These are phyloP conservation scores for Linderina pennispora DNA, from an alignment of 192 early-diverging fungal species.

Conservation along the genomic window DNA sequence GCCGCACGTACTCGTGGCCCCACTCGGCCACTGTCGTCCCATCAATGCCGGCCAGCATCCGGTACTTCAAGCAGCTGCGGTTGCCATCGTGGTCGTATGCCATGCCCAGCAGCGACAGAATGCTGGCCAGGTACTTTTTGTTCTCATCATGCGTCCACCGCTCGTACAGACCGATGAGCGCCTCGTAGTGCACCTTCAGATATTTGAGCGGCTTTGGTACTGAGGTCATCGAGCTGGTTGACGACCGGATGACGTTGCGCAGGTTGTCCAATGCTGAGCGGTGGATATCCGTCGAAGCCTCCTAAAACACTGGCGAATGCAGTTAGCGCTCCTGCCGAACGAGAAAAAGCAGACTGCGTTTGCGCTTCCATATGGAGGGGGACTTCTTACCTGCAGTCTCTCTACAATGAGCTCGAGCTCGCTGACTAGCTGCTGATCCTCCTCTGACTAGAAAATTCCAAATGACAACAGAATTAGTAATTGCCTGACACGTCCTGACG, in stretches of 20 bases:
- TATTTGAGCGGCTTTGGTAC: slow-evolving; percentile 99
- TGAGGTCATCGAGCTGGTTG: slow-evolving; percentile 98
- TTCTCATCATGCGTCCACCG: slow-evolving; percentile 63
- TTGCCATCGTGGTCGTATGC: slow-evolving; percentile 85
- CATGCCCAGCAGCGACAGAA: slow-evolving; percentile 96
- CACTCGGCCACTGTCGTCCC: slow-evolving; percentile 77
- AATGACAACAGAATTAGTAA: too few relatives aligned
- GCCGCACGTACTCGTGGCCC: slow-evolving; percentile 99
- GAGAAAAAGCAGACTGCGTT: too few relatives aligned
- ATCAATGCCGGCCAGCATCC: slow-evolving; percentile 69
- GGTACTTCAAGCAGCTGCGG: slow-evolving; percentile 79
- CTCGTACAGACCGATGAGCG: slow-evolving; percentile 62
- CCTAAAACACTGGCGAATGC: too few relatives aligned
- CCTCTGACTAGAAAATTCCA: slow-evolving; percentile 90
- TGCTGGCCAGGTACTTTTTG: slow-evolving; percentile 88
- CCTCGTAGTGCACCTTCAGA: slow-evolving; percentile 77
- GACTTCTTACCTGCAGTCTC: slow-evolving; percentile 70
- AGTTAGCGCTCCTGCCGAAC: too few relatives aligned
- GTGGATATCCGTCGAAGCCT: slow-evolving; percentile 70
- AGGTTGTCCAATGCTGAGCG: slow-evolving; percentile 82
- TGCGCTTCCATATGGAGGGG: not conserved
- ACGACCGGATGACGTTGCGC: slow-evolving; percentile 84
- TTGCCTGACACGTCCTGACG: too few relatives aligned
- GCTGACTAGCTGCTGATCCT: slow-evolving; percentile 88
- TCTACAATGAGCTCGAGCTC: slow-evolving; percentile 95